A percentile compares a stretch with the other conserved stretches of the same genome.
Conservation (phyloP, 257 asterid species). For the Solanum pimpinellifolium region DNA sequence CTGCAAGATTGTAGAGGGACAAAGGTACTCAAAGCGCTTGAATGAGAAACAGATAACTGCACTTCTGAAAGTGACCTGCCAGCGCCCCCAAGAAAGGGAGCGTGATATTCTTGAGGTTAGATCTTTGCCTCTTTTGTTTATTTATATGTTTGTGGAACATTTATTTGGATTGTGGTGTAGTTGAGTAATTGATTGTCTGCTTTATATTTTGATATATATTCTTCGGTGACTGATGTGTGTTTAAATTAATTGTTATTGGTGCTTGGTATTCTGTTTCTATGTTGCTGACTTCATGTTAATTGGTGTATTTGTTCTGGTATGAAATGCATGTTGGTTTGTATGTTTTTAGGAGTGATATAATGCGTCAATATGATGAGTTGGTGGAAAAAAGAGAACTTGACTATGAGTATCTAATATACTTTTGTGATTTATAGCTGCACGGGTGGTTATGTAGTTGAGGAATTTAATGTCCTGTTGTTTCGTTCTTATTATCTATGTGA, state of each 20-base stretch:
- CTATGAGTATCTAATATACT: not conserved
- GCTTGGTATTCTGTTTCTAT: not conserved
- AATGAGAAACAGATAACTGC: constrained; percentile 93
- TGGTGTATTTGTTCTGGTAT: not conserved
- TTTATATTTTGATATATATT: not conserved
- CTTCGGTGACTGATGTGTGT: not conserved
- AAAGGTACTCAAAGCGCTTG: constrained; percentile 82
- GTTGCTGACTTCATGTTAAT: not conserved
- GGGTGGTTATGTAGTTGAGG: not conserved
- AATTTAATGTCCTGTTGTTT: not conserved
- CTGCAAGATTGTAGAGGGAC: constrained; percentile 92
- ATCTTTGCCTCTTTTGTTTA: not conserved
- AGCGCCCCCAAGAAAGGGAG: constrained; percentile 86
- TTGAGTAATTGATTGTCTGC: not conserved
- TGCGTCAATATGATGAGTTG: not conserved
- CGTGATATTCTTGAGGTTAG: constrained; percentile 58
- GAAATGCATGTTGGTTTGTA: not conserved
- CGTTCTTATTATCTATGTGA: not conserved
- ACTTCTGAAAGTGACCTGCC: constrained; percentile 88
- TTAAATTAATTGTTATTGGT: not conserved
- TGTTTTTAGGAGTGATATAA: not conserved
- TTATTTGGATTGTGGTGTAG: not conserved
- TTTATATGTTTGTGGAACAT: not conserved
- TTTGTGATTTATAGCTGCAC: not conserved
- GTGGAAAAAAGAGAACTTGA: not conserved